Base-by-base conservation (phyloP, 805 yeast species). In the Schwanniomyces polymorphus region DNA sequence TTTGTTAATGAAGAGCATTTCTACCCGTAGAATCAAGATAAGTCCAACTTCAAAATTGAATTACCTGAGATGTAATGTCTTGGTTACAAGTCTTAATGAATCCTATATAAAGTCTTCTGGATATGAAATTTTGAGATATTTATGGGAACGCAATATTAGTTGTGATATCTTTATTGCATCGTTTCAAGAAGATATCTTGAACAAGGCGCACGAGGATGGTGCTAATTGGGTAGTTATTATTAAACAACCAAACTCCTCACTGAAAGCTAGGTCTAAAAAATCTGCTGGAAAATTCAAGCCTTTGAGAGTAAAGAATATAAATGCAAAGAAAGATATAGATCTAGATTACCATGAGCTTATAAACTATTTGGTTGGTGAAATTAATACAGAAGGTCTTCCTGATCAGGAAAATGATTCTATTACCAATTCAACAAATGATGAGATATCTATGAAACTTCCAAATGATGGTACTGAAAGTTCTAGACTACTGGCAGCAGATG, bases 141-240 rank as follows among this genome's bases (percentile, higher is more conserved):
- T 94, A 25, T 91, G 99, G 98, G 72, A 77, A 7, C 67, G 72
- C n/a, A 84, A 81, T n/a, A 84, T 94, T 37, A 78, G 86, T 45
- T 88, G 96, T 4, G 99, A 94, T 64, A 57, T 84, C 29, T 52
- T 53, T 29, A 27, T 53, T 3, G 59, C 68, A 2, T 39, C 58
- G 0, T 58, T 71, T 3, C 66, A 59, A 33, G 97, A 92, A 53
- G 96, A 87, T 45, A 76, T 85, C 31, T 58, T 80, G 7, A 75
- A 79, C 14, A 75, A 78, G 29, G 95, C 96, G 0, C 76, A 77
- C 38, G 64, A 66, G 7, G 90, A 86, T 50, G 90, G 91, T 17
- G 86, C 85, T 12, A 85, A 81, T 41, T 85, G 94, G 87, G 71
- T 91, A 1, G 78, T 94, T 6, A 69, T 87, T 29, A 82, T 92